Evolutionary conservation across 169 alveolate genomes (phyloP), one percentile per base, ranked within the genome.

Genomic region (Cystoisospora suis): DNA sequence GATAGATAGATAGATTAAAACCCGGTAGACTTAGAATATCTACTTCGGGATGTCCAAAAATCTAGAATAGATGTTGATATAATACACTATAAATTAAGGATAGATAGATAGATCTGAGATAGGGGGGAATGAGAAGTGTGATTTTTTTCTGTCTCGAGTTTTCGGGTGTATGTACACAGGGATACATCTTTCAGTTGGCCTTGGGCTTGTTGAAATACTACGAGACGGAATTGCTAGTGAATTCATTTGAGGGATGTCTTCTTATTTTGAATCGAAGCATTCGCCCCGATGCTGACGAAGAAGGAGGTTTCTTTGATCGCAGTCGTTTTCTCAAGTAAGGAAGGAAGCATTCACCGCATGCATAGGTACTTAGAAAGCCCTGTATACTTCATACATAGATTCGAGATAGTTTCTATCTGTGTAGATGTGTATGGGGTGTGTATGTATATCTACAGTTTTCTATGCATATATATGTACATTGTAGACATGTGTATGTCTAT

Each of bases 171-270:
- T 70, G 27, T n/a, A 42, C 40, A 69, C 44, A 87, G 91, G 69
- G 58, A 3, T 87, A n/a, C 72, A 34, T 58, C 32, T 75, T 87
- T n/a, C 87, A 87, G 34, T 44, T 69, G 34, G 91, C 91, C 5
- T 46, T 87, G 1, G 91, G 85, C 3, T 56, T 87, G 47, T 70
- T 87, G 15, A 87, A 75, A 75, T 87, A 87, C 58, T 46, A 87
- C 75, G 91, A 87, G 34, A n/a, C 77, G 46, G 75, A 58, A 47
- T 45, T 87, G 46, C 87, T 87, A 6, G 44, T 42, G 49, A 87
- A 87, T 70, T 59, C 85, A 1, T 87, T 87, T 32, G 88, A 87
- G 59, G 91, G 91, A 5, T 87, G 91, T 70, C 15, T 87, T n/a
- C 32, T 38, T 7, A 87, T 87, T 40, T 75, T 87, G 40, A 87